These are phyloP conservation scores for Gonium pectorale DNA, from an alignment of 139 green algal genomes.

Conservation along the genomic window DNA sequence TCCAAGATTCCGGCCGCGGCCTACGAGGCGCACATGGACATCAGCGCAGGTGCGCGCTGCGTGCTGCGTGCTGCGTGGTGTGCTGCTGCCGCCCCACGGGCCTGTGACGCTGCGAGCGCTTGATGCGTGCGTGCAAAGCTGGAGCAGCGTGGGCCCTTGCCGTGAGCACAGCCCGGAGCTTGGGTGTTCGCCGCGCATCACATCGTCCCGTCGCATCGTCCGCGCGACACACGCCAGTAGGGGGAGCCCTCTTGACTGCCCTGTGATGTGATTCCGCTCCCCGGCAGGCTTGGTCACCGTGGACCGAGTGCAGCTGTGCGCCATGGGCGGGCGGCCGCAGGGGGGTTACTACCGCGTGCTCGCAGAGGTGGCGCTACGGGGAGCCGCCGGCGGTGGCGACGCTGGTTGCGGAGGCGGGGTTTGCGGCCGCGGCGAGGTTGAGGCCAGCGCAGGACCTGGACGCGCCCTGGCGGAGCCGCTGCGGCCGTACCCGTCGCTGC, in stretches of 20 bases:
- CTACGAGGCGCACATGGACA: neutral
- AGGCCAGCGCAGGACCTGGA: neutral
- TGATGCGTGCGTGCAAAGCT: too few relatives aligned
- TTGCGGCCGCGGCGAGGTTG: neutral
- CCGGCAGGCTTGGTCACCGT: neutral
- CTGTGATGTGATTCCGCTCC: too few relatives aligned
- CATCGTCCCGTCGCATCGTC: too few relatives aligned
- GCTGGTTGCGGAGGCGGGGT: neutral
- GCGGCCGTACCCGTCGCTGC: neutral
- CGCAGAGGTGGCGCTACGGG: conserved; percentile 5
- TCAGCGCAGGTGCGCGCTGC: conserved; percentile 2
- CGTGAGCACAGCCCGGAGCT: too few relatives aligned
- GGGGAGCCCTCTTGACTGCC: too few relatives aligned
- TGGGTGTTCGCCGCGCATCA: too few relatives aligned
- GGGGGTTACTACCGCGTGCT: conserved; percentile 32
- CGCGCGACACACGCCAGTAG: too few relatives aligned
- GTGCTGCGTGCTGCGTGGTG: too few relatives aligned
- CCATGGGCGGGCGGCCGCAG: conserved; percentile 11
- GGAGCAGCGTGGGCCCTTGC: too few relatives aligned
- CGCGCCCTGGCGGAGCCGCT: neutral
- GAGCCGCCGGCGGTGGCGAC: neutral
- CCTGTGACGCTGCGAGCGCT: too few relatives aligned
- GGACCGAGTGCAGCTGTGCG: conserved; percentile 33
- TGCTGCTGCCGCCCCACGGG: too few relatives aligned
- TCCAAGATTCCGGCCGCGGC: neutral